phyloP scores from a whole-genome alignment of 208 protist genomes.

The Willaertia magna region DNA sequence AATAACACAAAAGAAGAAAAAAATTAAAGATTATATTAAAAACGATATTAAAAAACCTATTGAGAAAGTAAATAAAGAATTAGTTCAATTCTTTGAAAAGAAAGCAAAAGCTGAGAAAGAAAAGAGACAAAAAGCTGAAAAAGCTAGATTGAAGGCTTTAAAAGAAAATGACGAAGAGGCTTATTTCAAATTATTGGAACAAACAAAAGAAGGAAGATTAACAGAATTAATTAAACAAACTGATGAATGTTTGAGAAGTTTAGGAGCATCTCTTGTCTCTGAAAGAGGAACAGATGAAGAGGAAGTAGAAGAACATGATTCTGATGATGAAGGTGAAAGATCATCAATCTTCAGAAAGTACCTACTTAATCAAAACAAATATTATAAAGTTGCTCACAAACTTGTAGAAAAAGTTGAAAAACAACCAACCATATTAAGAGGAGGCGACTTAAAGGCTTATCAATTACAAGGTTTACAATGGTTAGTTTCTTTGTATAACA shows the following conservation, averaged over 20 bases:
- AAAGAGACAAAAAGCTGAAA: not conserved
- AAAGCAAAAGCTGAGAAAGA: not conserved
- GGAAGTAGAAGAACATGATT: not conserved
- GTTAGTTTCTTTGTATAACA: conserved; percentile 28
- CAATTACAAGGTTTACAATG: conserved; percentile 20
- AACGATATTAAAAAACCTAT: not conserved
- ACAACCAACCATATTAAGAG: not conserved
- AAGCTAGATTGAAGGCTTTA: not conserved
- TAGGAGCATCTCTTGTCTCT: not conserved
- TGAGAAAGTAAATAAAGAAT: not conserved
- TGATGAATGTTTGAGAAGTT: not conserved
- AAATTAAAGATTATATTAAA: not conserved
- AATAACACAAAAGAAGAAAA: not conserved
- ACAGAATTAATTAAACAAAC: not conserved
- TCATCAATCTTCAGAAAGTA: not conserved
- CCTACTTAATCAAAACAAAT: not conserved
- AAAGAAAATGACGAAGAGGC: conserved; percentile 5
- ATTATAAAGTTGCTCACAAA: conserved; percentile 14
- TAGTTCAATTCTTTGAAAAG: not conserved
- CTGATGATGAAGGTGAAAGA: not conserved
- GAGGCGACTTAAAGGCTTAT: conserved; percentile 14
- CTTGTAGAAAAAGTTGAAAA: not conserved
- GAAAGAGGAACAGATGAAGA: not conserved
- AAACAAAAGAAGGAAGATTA: not conserved
- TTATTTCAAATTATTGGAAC: not conserved